Evolutionary conservation across 495 filamentous ascomycete genomes (phyloP).

Genomic region (Daldinia grandis): DNA sequence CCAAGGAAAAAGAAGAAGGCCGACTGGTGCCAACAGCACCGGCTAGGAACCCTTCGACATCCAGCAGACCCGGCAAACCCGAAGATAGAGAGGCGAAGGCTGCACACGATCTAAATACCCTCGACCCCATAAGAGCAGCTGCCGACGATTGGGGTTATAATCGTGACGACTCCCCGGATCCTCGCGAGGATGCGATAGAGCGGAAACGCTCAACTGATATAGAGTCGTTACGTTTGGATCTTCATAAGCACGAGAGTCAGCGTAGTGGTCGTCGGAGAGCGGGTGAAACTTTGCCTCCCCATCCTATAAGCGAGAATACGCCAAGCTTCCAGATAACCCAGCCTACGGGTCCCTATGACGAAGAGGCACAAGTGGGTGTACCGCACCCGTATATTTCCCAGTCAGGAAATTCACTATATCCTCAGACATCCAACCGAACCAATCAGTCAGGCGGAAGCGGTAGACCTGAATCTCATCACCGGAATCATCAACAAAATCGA

Average conservation of each 20-base stretch:
- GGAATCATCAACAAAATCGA: not conserved
- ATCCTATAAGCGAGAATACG: slow-evolving; percentile 26
- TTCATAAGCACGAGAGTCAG: slow-evolving; percentile 50
- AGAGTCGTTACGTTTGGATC: slow-evolving; percentile 36
- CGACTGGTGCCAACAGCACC: slow-evolving; percentile 63
- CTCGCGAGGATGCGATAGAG: slow-evolving; percentile 43
- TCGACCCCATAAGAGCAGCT: slow-evolving; percentile 48
- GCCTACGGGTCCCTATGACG: slow-evolving; percentile 39
- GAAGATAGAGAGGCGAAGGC: slow-evolving; percentile 48
- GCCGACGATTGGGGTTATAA: slow-evolving; percentile 53
- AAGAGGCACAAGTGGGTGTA: slow-evolving; percentile 42
- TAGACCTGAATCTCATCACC: not conserved
- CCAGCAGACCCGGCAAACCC: slow-evolving; percentile 17
- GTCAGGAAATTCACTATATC: slow-evolving; percentile 19
- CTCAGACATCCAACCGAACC: slow-evolving; percentile 20
- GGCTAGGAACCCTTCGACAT: slow-evolving; percentile 19
- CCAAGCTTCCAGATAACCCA: slow-evolving; percentile 50
- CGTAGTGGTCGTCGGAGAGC: slow-evolving; percentile 55
- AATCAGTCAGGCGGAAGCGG: slow-evolving; percentile 16
- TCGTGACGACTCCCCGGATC: slow-evolving; percentile 46
- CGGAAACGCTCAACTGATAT: slow-evolving; percentile 43
- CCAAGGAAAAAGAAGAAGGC: slow-evolving; percentile 67
- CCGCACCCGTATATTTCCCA: slow-evolving; percentile 29
- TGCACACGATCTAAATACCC: slow-evolving; percentile 50
- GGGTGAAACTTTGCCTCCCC: slow-evolving; percentile 50